phyloP scores from a whole-genome alignment of 345 rosid genomes.

The Camelina sativa region DNA sequence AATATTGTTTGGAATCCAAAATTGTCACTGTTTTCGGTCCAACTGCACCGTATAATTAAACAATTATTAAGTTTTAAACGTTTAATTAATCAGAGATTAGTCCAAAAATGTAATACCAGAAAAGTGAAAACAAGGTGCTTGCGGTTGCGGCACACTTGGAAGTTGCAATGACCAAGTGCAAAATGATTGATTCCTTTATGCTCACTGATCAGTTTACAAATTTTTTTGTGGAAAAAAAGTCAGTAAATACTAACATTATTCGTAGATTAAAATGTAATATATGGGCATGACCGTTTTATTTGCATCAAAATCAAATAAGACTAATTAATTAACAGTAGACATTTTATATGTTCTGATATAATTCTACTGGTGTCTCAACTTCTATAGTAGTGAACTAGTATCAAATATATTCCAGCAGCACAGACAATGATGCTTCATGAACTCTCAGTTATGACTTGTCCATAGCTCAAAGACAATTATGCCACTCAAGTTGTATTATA shows the following conservation, averaged over 20 bases:
- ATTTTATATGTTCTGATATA: not conserved
- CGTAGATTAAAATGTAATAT: not conserved
- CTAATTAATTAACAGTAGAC: too few relatives aligned
- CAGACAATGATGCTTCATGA: slow-evolving; percentile 39
- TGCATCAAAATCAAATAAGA: not conserved
- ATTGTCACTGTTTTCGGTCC: slow-evolving; percentile 30
- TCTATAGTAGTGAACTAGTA: slow-evolving; percentile 3
- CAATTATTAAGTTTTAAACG: not conserved
- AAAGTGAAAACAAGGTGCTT: slow-evolving; percentile 38
- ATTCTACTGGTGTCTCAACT: not conserved
- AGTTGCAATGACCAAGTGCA: not conserved
- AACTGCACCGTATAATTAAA: slow-evolving; percentile 6
- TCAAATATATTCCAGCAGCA: not conserved
- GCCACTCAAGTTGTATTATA: slow-evolving; percentile 24
- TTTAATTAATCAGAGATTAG: slow-evolving; percentile 19
- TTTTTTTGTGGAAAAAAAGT: too few relatives aligned
- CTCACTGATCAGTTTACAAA: not conserved
- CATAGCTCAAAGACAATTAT: slow-evolving; percentile 16
- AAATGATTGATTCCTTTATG: slow-evolving; percentile 33
- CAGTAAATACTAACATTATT: too few relatives aligned
- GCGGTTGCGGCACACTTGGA: slow-evolving; percentile 23
- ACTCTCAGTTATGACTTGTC: slow-evolving; percentile 28
- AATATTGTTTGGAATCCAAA: slow-evolving; percentile 18
- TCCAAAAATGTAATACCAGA: slow-evolving; percentile 24
- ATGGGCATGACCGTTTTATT: not conserved